Conservation (phyloP, 176 grass and related monocot species). For the Areca catechu region DNA sequence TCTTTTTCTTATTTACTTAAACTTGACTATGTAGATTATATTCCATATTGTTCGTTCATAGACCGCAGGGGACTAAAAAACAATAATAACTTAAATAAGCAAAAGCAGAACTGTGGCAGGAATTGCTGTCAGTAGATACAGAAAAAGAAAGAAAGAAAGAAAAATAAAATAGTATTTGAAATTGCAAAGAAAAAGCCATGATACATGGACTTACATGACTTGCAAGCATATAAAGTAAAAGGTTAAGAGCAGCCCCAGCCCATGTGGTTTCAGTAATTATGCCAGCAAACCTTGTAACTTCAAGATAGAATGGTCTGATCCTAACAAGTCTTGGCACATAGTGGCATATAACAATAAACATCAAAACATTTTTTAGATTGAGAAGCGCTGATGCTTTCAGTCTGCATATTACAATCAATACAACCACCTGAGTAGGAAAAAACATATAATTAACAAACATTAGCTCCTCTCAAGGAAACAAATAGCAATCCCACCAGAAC, state of each 20-base stretch:
- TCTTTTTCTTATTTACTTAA: too few relatives aligned
- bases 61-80: too few relatives aligned
- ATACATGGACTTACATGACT: constrained; percentile 71
- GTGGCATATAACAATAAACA: constrained; percentile 70
- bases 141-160: too few relatives aligned
- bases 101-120: too few relatives aligned
- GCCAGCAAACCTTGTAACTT: constrained; percentile 86
- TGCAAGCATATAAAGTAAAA: constrained; percentile 92
- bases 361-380: constrained; percentile 54
- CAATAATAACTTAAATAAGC: too few relatives aligned
- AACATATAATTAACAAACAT: neutral
- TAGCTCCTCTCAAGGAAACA: too few relatives aligned
- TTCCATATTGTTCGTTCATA: too few relatives aligned
- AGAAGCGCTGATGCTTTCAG: constrained; percentile 33
- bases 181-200: neutral
- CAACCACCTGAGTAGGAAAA: constrained; percentile 46
- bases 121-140: too few relatives aligned
- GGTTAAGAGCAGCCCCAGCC: constrained; percentile 79
- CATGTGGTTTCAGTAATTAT: constrained; percentile 79
- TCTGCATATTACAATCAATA: constrained; percentile 50
- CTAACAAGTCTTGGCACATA: constrained; percentile 77
- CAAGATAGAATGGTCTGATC: constrained; percentile 77
- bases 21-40: too few relatives aligned
- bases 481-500: too few relatives aligned
- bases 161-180: too few relatives aligned